Base-by-base conservation (phyloP, 305 asterid species). In the Lippia alba region DNA sequence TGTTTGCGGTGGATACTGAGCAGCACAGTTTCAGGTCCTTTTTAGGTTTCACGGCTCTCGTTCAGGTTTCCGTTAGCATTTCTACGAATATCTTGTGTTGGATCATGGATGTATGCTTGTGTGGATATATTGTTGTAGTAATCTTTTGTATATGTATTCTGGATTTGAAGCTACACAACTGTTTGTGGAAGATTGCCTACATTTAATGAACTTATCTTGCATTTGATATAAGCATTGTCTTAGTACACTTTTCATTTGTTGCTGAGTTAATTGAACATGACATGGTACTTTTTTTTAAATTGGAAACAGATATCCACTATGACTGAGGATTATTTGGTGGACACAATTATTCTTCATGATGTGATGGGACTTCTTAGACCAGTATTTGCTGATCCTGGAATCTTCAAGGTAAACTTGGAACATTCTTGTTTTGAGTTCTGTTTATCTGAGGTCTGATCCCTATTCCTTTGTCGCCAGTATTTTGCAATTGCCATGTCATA, bases 11-110 rank as follows among this genome's bases (percentile, higher is more conserved):
- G 45, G 99, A 94, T 69, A 92, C 96, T 0, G 99, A 94, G 87
- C 99, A 94, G 83, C 97, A 94, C 56, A 81, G 97, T 74, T 80
- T 86, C 56, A 86, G 97, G 70, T 90, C 99, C 60, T 94, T 88
- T 82, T 78, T 90, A 58, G 99, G 99, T 60, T 87, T 94, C 80
- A 92, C 97, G 6, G 91, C 97, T 66, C 95, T 94, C 39, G 73
- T 94, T 80, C 98, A 94, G 99, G 99, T 93, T 74, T 53, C 0
- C 41, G 10, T 56, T 45, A 49, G 17, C 61, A 41, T 73, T 65
- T 64, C 32, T 48, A 18, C 65, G 8, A 73, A 12, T 72, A 48
- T 17, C 12, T n/a, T 49, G n/a, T 15, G 41, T 49, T 41, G 39
- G n/a, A n/a, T n/a, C n/a, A n/a, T n/a, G n/a, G 66, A n/a, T 66